Conservation (phyloP, 805 yeast species). For the Cyberlindnera xylosilytica region DNA sequence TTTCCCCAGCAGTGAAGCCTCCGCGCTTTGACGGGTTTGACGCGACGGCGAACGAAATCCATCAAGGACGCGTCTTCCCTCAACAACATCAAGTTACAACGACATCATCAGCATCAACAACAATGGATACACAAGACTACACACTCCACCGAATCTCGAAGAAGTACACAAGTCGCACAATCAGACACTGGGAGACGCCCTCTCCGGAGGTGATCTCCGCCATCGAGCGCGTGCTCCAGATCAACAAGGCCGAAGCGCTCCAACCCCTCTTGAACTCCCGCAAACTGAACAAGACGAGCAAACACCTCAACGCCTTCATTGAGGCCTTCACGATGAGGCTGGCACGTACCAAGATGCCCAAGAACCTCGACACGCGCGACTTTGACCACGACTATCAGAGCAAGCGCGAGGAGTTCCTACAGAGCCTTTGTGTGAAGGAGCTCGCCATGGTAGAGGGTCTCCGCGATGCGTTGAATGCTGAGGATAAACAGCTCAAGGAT, state of each 20-base stretch:
- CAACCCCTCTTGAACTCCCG: constrained; percentile 9
- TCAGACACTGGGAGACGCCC: constrained; percentile 20
- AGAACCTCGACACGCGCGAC: constrained; percentile 12
- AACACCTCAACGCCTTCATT: constrained; percentile 11
- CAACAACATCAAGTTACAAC: not conserved
- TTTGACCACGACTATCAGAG: constrained; percentile 22
- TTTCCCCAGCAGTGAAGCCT: too few species aligned
- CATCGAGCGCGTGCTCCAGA: constrained; percentile 15
- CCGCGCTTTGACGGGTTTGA: too few species aligned
- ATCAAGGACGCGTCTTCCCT: not conserved
- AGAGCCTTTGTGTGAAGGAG: constrained; percentile 20
- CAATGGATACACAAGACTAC: constrained; percentile 13
- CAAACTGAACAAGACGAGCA: constrained; percentile 4
- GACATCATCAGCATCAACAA: not conserved
- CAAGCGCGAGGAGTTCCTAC: constrained; percentile 16
- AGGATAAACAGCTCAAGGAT: constrained; percentile 11
- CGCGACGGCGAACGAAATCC: too few species aligned
- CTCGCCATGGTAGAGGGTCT: constrained; percentile 15
- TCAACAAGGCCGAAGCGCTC: constrained; percentile 18
- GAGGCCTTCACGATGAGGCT: constrained; percentile 12
- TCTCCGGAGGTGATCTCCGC: constrained; percentile 8
- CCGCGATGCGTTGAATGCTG: constrained; percentile 11
- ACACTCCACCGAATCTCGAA: constrained; percentile 19
- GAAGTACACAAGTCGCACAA: constrained; percentile 11
- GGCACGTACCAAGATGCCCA: constrained; percentile 17